Evolutionary conservation across 2,329 filamentous ascomycete species (phyloP).

Genomic region (Dactylonectria estremocensis): DNA sequence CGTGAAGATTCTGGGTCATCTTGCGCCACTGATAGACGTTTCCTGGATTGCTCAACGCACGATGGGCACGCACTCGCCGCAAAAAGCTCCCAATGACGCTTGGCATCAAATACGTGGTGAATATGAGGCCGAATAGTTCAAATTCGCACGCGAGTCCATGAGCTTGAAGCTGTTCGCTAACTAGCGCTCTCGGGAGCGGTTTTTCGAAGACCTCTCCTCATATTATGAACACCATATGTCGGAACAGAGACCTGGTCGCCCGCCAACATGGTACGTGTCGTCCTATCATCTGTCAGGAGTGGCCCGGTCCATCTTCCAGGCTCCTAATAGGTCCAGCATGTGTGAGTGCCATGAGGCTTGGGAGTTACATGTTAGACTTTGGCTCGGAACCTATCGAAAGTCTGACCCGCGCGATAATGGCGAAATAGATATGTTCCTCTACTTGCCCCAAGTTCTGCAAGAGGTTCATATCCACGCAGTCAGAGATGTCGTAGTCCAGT

Average conservation of each 20-base stretch:
- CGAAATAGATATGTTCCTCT: conserved; percentile 33
- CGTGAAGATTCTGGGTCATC: neutral
- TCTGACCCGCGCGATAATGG: conserved; percentile 3
- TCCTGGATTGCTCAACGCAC: neutral
- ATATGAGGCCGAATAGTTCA: neutral
- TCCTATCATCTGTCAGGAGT: conserved; percentile 22
- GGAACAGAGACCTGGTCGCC: neutral
- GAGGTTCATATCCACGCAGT: conserved; percentile 16
- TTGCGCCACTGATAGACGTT: neutral
- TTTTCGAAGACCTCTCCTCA: neutral
- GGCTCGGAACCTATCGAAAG: conserved; percentile 27
- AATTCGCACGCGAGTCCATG: neutral
- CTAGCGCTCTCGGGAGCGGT: neutral
- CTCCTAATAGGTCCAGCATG: neutral
- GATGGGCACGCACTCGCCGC: neutral
- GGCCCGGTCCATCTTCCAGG: conserved; percentile 30
- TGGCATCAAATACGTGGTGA: neutral
- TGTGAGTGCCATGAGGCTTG: conserved; percentile 21
- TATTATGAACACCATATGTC: neutral
- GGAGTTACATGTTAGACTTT: conserved; percentile 20
- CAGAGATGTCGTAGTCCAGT: conserved; percentile 2
- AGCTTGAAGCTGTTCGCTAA: neutral
- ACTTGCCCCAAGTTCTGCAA: conserved; percentile 15
- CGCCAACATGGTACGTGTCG: conserved; percentile 8
- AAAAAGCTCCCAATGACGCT: neutral